These are phyloP conservation scores for Naganishia vaughanmartiniae DNA, from an alignment of 768 basidiomycete genomes.

Conservation along the genomic window DNA sequence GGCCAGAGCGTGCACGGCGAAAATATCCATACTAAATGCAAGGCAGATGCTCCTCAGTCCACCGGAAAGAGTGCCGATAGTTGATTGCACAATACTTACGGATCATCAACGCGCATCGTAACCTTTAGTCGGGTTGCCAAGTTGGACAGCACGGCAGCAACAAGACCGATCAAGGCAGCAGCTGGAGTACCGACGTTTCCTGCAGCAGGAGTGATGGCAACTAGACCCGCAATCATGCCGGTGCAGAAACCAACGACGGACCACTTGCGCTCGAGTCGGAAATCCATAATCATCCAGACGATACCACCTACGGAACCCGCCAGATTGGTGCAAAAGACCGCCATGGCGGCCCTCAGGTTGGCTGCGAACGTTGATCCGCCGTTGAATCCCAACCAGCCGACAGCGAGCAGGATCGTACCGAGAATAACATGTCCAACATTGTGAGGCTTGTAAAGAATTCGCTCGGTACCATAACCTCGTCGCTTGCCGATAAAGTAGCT, in stretches of 20 bases:
- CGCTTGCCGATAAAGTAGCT: conserved; percentile 77
- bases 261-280: conserved; percentile 65
- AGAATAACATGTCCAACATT: conserved; percentile 86
- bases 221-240: conserved; percentile 71
- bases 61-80: not conserved
- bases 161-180: conserved; percentile 76
- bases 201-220: conserved; percentile 55
- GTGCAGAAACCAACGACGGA: conserved; percentile 87
- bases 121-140: conserved; percentile 95
- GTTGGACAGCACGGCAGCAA: conserved; percentile 82
- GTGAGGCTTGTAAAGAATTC: conserved; percentile 88
- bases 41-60: not conserved
- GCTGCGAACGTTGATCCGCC: conserved; percentile 87
- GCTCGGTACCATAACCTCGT: conserved; percentile 83
- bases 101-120: conserved; percentile 54
- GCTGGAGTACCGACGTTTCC: conserved; percentile 56
- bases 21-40: conserved; percentile 68
- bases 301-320: conserved; percentile 72
- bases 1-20: conserved; percentile 60
- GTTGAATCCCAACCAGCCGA: conserved; percentile 68
- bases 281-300: conserved; percentile 55
- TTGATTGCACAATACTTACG: conserved; percentile 28
- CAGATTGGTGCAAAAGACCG: conserved; percentile 90
- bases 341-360: conserved; percentile 79
- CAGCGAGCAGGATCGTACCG: conserved; percentile 90